phyloP scores from a whole-genome alignment of 305 asterid species.

The Fraxinus latifolia region DNA sequence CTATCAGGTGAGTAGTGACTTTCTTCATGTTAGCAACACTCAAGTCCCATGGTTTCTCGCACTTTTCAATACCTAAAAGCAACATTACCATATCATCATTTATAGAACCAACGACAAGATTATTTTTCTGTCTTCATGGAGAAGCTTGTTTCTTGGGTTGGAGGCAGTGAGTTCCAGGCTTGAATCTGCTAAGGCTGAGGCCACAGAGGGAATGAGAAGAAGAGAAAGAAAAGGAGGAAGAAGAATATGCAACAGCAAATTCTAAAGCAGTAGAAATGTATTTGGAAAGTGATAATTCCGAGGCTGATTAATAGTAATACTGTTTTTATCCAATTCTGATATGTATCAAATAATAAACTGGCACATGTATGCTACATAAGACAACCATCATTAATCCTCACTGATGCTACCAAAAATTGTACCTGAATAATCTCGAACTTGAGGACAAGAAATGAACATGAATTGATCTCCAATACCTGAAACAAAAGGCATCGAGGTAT shows the following conservation, averaged over 20 bases:
- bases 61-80: not conserved
- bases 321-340: not conserved
- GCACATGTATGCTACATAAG: too few species aligned
- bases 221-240: conserved; percentile 28
- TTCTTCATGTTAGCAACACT: not conserved
- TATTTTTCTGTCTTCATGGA: conserved; percentile 71
- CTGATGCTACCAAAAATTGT: too few species aligned
- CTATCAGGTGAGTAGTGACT: conserved; percentile 51
- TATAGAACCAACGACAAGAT: conserved; percentile 74
- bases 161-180: conserved; percentile 75
- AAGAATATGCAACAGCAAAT: conserved; percentile 23
- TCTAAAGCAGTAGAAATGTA: conserved; percentile 42
- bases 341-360: too few species aligned
- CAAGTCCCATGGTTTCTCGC: not conserved
- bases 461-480: too few species aligned
- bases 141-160: conserved; percentile 81
- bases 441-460: too few species aligned
- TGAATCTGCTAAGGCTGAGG: conserved; percentile 66
- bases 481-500: too few species aligned
- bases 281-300: conserved; percentile 51
- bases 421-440: too few species aligned
- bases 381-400: too few species aligned
- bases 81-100: not conserved
- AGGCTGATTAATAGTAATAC: conserved; percentile 30
- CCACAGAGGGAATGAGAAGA: conserved; percentile 60